Evolutionary conservation across 23 red algal species (phyloP), one percentile per base, ranked within the genome.

Genomic region (Agarophyton chilense): DNA sequence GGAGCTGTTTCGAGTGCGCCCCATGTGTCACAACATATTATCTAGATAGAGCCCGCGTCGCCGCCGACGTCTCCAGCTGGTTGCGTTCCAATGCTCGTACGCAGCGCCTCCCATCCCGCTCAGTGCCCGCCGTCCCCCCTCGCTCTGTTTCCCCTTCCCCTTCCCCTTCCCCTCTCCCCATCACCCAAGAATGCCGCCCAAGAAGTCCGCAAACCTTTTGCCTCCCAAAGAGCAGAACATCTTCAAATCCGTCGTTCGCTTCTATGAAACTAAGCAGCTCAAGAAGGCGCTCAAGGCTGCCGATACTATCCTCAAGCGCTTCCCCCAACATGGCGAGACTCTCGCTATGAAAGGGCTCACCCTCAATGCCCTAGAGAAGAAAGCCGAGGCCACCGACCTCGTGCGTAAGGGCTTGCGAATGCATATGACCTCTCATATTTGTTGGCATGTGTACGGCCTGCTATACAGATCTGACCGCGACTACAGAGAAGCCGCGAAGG

Each of bases 301-400:
- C n/a, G 97, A 99, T 36, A 29, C 79, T 42, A 96, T 99, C 67
- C 67, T 99, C 32, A 90, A 92, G 71, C 79, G 82, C 78, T 86
- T 96, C 70, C 97, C 97, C 18, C 68, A 93, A 11, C 97, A 99
- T 92, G 97, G 97, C 14, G 97, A 99, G 92, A 99, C 97, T 21
- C 76, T 99, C 31, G 97, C 97, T 40, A 92, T 99, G 93, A 96
- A 95, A 64, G 97, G 93, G 9, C 89, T 99, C 31, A 92, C 89
- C 19, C 61, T 95, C 47, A 81, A 80, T 39, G 79, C 65, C n/a
- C 58, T 99, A 17, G 93, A 92, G 29, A 80, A 88, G 39, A 95
- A 95, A 58, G 57, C 92, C 46, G 97, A 99, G 36, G 97, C 97
- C 24, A 94, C 89, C 45, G 90, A 92, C 7, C 89, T 99, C 35